phyloP scores from a whole-genome alignment of 208 protist genomes.

The Crithidia fasciculata region DNA sequence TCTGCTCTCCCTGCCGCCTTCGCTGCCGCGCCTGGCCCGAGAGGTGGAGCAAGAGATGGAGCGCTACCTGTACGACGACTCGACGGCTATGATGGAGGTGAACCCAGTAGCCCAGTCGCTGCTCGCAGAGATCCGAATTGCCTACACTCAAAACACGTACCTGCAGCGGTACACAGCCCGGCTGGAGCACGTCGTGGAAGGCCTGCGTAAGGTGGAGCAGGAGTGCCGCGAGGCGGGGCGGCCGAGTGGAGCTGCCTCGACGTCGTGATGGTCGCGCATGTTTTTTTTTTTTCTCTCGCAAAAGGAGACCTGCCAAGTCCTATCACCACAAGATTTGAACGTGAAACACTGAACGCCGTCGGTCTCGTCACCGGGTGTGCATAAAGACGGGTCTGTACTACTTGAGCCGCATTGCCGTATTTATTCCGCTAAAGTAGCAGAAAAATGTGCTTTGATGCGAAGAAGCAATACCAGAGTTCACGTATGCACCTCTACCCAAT shows the following conservation, averaged over 20 bases:
- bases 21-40: slow-evolving; percentile 49
- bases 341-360: too few species aligned
- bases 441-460: too few species aligned
- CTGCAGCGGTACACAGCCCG: slow-evolving; percentile 49
- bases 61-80: slow-evolving; percentile 73
- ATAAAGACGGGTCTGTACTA: too few species aligned
- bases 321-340: too few species aligned
- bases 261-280: neutral
- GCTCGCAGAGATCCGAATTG: slow-evolving; percentile 39
- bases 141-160: slow-evolving; percentile 71
- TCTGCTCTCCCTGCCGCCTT: slow-evolving; percentile 52
- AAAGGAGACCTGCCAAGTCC: too few species aligned
- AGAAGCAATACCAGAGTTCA: too few species aligned
- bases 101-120: slow-evolving; percentile 45
- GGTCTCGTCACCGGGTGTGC: too few species aligned
- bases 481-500: too few species aligned
- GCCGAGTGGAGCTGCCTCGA: neutral
- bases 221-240: slow-evolving; percentile 19
- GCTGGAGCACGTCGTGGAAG: slow-evolving; percentile 40
- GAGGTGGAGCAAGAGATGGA: slow-evolving; percentile 78
- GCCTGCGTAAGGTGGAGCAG: slow-evolving; percentile 47
- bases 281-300: too few species aligned
- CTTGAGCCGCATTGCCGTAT: too few species aligned
- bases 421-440: too few species aligned
- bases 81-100: slow-evolving; percentile 64